These are phyloP conservation scores for Jamesozyma rosinii DNA, from an alignment of 805 yeast genomes.

Conservation along the genomic window DNA sequence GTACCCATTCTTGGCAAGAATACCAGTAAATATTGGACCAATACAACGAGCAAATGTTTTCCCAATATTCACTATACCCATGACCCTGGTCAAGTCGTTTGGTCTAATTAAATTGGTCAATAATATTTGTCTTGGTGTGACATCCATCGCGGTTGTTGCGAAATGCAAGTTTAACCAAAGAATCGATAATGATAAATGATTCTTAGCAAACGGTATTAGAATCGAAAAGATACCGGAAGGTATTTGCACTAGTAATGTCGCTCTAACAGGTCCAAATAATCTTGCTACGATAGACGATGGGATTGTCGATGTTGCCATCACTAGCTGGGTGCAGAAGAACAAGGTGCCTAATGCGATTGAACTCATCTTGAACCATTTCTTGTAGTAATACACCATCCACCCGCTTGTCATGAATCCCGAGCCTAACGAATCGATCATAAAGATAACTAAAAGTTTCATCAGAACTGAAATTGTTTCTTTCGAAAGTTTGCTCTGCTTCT, in stretches of 20 bases:
- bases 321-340: slow-evolving; percentile 53
- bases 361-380: slow-evolving; percentile 42
- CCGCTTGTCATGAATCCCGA: slow-evolving; percentile 82
- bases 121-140: slow-evolving; percentile 79
- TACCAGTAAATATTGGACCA: slow-evolving; percentile 76
- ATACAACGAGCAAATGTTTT: slow-evolving; percentile 77
- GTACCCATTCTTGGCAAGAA: slow-evolving; percentile 44
- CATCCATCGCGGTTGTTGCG: slow-evolving; percentile 74
- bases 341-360: slow-evolving; percentile 56
- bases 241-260: slow-evolving; percentile 63
- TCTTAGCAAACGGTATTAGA: slow-evolving; percentile 40
- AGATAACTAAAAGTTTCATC: slow-evolving; percentile 45
- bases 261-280: slow-evolving; percentile 65
- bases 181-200: slow-evolving; percentile 37
- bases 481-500: slow-evolving; percentile 22
- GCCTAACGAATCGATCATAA: slow-evolving; percentile 81
- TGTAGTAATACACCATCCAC: slow-evolving; percentile 80
- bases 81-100: slow-evolving; percentile 58
- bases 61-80: slow-evolving; percentile 81
- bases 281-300: slow-evolving; percentile 69
- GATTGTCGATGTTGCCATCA: slow-evolving; percentile 59
- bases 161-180: slow-evolving; percentile 45
- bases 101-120: slow-evolving; percentile 57
- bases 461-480: slow-evolving; percentile 37
- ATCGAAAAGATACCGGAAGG: slow-evolving; percentile 66